A percentile compares a stretch with the other conserved stretches of the same genome.
Evolutionary conservation across 2,329 filamentous ascomycete species (phyloP).

Genomic region (Xylariales sp.): DNA sequence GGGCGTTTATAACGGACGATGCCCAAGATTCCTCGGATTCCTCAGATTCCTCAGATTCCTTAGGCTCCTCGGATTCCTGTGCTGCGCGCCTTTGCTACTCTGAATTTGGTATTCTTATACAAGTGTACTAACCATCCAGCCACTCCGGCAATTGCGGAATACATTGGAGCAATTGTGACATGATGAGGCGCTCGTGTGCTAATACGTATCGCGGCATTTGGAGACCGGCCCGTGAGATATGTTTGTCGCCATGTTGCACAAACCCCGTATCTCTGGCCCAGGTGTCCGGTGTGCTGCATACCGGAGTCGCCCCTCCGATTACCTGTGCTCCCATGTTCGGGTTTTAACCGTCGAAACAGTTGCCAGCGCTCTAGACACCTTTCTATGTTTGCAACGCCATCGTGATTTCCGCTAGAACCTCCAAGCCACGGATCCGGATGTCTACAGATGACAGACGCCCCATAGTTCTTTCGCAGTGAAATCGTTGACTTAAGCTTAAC

Average conservation of each 20-base stretch:
- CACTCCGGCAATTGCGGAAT: conserved; percentile 19
- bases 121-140: background rate
- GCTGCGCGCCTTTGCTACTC: background rate
- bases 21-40: conserved; percentile 15
- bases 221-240: background rate
- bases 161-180: conserved; percentile 18
- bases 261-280: background rate
- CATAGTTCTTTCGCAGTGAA: conserved; percentile 3
- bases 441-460: conserved; percentile 10
- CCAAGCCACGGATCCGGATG: background rate
- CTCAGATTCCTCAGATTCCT: too few relatives aligned
- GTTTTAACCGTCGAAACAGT: background rate
- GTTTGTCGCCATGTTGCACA: conserved; percentile 6
- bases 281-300: background rate
- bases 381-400: background rate
- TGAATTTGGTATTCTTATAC: background rate
- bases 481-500: background rate
- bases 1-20: conserved; percentile 27
- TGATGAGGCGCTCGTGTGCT: conserved; percentile 14
- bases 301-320: background rate
- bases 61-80: too few relatives aligned
- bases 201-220: conserved; percentile 17
- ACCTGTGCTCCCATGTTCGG: background rate
- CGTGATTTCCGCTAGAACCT: background rate
- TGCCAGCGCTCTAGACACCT: background rate